phyloP scores from a whole-genome alignment of 169 alveolate genomes.

The Plasmodium berghei region DNA sequence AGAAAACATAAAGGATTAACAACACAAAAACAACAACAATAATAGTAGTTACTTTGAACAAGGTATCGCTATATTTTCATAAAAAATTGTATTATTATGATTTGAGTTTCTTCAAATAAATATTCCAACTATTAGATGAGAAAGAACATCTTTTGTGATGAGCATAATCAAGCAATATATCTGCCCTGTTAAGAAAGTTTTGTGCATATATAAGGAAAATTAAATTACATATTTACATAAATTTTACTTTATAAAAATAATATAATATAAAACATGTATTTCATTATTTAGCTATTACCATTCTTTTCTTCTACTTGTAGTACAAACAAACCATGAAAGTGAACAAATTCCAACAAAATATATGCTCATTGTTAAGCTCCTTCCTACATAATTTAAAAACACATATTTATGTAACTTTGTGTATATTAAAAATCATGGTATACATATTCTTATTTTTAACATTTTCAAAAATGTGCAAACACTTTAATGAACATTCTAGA shows the following conservation, averaged over 20 bases:
- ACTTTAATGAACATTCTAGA: conserved; percentile 5
- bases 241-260: background rate
- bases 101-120: conserved; percentile 45
- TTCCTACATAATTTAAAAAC: conserved; percentile 43
- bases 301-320: conserved; percentile 66
- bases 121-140: conserved; percentile 55
- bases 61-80: no score
- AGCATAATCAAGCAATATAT: conserved; percentile 72
- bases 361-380: conserved; percentile 59
- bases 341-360: conserved; percentile 63
- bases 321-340: conserved; percentile 56
- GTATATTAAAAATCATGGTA: background rate
- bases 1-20: no score
- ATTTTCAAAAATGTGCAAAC: background rate
- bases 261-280: background rate
- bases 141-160: conserved; percentile 77
- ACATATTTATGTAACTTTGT: background rate
- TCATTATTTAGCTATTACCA: conserved; percentile 31
- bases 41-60: no score
- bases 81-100: conserved; percentile 1
- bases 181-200: conserved; percentile 54
- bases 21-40: no score
- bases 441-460: background rate
- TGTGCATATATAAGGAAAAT: background rate
- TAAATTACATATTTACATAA: background rate